Conservation (phyloP, 2,329 filamentous ascomycete genomes). For the Colletotrichum aenigma region DNA sequence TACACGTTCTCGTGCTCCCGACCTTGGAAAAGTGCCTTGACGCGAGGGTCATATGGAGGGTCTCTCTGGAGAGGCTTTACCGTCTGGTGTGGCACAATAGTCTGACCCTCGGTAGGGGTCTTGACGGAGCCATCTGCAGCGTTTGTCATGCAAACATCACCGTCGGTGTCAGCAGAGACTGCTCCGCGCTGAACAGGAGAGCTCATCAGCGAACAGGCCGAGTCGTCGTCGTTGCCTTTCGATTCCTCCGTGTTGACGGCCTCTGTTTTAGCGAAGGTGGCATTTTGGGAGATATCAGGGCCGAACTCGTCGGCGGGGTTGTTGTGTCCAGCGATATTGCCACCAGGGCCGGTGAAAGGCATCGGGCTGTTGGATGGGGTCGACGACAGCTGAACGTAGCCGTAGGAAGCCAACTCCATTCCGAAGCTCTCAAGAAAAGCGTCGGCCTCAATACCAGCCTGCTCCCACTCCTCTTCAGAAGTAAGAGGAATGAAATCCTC, state of each 20-base stretch:
- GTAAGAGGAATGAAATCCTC: not conserved
- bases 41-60: slow-evolving; percentile 20
- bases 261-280: not conserved
- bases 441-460: not conserved
- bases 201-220: not conserved
- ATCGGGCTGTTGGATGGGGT: not conserved
- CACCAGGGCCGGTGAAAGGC: not conserved
- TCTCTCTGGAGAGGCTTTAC: slow-evolving; percentile 21
- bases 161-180: not conserved
- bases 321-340: not conserved
- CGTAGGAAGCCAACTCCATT: not conserved
- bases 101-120: not conserved
- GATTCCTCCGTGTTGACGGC: not conserved
- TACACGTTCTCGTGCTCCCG: slow-evolving; percentile 20
- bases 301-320: not conserved
- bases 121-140: not conserved
- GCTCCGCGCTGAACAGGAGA: not conserved
- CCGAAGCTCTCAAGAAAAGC: not conserved
- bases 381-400: not conserved
- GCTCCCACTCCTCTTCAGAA: not conserved
- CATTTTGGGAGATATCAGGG: not conserved
- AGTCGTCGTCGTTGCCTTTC: not conserved
- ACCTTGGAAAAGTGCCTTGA: slow-evolving; percentile 24
- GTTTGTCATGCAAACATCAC: not conserved
- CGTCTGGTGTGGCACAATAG: not conserved